phyloP scores from a whole-genome alignment of 148 eudicot genomes.

The Camellia lanceoleosa region DNA sequence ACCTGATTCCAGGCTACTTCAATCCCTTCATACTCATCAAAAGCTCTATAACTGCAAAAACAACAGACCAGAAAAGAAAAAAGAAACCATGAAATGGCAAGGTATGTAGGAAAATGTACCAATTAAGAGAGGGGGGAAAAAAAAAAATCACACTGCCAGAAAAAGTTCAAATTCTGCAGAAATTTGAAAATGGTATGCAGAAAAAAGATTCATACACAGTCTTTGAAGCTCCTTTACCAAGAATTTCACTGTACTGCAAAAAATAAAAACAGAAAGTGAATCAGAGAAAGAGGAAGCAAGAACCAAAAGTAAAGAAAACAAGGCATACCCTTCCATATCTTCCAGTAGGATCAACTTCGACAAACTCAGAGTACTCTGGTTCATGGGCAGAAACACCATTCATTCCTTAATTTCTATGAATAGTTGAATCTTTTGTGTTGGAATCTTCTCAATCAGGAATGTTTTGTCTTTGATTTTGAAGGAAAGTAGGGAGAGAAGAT shows the following conservation, averaged over 20 bases:
- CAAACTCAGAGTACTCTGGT: slow-evolving; percentile 55
- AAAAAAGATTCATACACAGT: slow-evolving; percentile 55
- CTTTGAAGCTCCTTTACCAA: slow-evolving; percentile 87
- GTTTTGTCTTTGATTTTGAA: neutral
- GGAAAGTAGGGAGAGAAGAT: slow-evolving; percentile 7
- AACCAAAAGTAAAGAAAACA: neutral
- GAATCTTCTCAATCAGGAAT: slow-evolving; percentile 2
- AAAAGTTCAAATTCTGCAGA: slow-evolving; percentile 9
- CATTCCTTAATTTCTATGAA: slow-evolving; percentile 27
- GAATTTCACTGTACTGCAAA: slow-evolving; percentile 69
- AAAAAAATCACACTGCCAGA: neutral
- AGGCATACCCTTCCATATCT: slow-evolving; percentile 78
- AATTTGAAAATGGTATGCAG: slow-evolving; percentile 3
- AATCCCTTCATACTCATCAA: slow-evolving; percentile 60
- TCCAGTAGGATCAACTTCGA: slow-evolving; percentile 88
- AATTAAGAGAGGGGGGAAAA: too few relatives aligned
- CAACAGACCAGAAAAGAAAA: neutral
- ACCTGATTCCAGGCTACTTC: slow-evolving; percentile 65
- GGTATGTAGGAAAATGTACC: neutral
- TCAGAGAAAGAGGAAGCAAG: neutral
- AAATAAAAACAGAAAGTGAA: neutral
- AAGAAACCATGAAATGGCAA: neutral
- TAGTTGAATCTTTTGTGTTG: neutral
- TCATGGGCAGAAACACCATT: slow-evolving; percentile 46
- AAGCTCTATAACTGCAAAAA: slow-evolving; percentile 42